Evolutionary conservation across 129 eudicot genomes (phyloP).

Genomic region (Calendula officinalis): DNA sequence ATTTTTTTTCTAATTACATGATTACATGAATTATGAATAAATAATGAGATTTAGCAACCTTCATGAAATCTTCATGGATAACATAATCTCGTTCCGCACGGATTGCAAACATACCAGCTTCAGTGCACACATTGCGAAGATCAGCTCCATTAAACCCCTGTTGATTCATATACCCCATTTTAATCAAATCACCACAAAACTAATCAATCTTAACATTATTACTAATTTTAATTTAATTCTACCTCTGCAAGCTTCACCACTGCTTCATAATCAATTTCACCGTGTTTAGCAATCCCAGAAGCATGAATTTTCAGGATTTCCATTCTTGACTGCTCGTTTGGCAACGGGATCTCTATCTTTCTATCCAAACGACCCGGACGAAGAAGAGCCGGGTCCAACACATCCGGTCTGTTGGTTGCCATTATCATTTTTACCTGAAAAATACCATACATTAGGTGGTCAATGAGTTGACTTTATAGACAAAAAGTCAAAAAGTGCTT

Average conservation of each 20-base stretch:
- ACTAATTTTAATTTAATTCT: not conserved
- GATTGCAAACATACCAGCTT: slow-evolving; percentile 98
- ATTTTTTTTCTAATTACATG: not conserved
- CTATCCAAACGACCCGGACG: slow-evolving; percentile 98
- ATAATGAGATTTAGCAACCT: slow-evolving; percentile 40
- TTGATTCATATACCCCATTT: slow-evolving; percentile 33
- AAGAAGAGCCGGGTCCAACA: slow-evolving; percentile 96
- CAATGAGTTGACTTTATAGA: not conserved
- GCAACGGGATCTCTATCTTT: slow-evolving; percentile 93
- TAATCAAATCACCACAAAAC: too few relatives aligned
- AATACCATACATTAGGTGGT: not conserved
- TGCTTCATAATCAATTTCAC: slow-evolving; percentile 97
- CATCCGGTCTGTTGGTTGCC: slow-evolving; percentile 99
- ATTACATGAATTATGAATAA: too few relatives aligned
- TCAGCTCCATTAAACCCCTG: slow-evolving; percentile 99
- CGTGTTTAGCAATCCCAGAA: slow-evolving; percentile 95
- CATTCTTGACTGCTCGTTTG: slow-evolving; percentile 96
- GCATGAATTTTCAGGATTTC: slow-evolving; percentile 96
- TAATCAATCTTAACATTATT: not conserved
- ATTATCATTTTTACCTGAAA: slow-evolving; percentile 91
- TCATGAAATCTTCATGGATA: slow-evolving; percentile 99
- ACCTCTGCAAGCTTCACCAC: slow-evolving; percentile 97
- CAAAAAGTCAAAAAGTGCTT: not conserved
- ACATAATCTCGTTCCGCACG: slow-evolving; percentile 99
- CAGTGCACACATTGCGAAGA: slow-evolving; percentile 92